Evolutionary conservation across 345 rosid genomes (phyloP), one percentile per base, ranked within the genome.

Genomic region (Citrus glauca): DNA sequence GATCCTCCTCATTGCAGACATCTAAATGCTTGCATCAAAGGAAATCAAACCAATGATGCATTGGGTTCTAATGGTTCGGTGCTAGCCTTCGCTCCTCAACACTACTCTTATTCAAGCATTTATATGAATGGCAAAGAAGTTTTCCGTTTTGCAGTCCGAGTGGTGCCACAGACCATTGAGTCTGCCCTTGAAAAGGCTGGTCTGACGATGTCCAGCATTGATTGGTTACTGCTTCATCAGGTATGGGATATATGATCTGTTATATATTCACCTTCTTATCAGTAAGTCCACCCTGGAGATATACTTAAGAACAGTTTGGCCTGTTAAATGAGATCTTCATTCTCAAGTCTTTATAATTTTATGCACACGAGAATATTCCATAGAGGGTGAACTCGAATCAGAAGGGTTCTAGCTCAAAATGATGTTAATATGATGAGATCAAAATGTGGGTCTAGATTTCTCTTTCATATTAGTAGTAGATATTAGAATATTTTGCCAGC

Each of bases 161-260:
- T 87, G 55, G 98, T 96, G 78, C 99, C 99, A 14, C 97, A 91
- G 80, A 83, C 97, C 25, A 87, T 96, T 8, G 97, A 91, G 73
- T 77, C 86, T 82, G 89, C 99, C 79, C 89, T 96, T 35, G 76
- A 81, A 78, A 94, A 90, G 81, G 97, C 98, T 6, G 97, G 97
- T 75, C 91, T 96, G 40, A 79, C 84, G 16, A 85, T 85, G 73
- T 89, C 98, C 30, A 83, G 70, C 84, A 85, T 96, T 13, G 97
- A 94, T 64, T 96, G 99, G 99, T 88, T 94, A 73, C 89, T 96
- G 79, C 97, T 96, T 77, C 99, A 89, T 82, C 99, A 94, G 97
- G 97, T 92, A 86, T 79, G 73, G 53, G n/a, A 75, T 78, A 42
- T 56, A 60, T 37, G 16, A 56, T 14, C 57, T 53, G 57, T 16